Evolutionary conservation across 129 eudicot genomes (phyloP).

Genomic region (Mikania micrantha): DNA sequence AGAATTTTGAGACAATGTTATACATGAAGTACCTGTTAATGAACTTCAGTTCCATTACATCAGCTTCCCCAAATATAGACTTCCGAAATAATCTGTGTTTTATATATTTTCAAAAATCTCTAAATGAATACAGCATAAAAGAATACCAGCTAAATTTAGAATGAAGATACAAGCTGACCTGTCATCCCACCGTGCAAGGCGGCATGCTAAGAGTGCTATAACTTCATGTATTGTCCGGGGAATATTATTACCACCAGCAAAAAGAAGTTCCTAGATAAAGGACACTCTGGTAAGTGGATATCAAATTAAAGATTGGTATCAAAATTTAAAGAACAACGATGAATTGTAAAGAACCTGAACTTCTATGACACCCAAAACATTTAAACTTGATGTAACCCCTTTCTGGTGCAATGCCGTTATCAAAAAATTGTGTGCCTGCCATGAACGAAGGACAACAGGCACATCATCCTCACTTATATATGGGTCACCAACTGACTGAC

Average conservation of each 20-base stretch:
- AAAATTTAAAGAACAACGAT: not conserved
- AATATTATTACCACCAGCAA: constrained; percentile 73
- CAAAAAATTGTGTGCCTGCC: constrained; percentile 93
- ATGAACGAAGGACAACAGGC: constrained; percentile 89
- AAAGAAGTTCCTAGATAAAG: constrained; percentile 64
- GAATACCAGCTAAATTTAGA: not conserved
- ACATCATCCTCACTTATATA: constrained; percentile 73
- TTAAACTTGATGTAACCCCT: constrained; percentile 64
- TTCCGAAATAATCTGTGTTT: constrained; percentile 64
- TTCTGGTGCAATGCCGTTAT: constrained; percentile 70
- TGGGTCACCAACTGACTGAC: constrained; percentile 91
- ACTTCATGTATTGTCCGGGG: constrained; percentile 89
- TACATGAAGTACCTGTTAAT: constrained; percentile 62
- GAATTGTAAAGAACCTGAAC: constrained; percentile 64
- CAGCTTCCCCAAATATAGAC: constrained; percentile 89
- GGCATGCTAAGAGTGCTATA: constrained; percentile 69
- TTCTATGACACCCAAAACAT: constrained; percentile 92
- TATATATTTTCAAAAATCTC: not conserved
- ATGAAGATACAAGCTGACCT: constrained; percentile 38
- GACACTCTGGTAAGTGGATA: constrained; percentile 14
- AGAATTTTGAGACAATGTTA: not conserved
- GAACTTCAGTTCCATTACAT: constrained; percentile 91
- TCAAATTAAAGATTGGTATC: not conserved
- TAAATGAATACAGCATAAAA: not conserved
- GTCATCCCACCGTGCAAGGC: constrained; percentile 99